Evolutionary conservation across 1,139 yeast genomes (phyloP), one percentile per base, ranked within the genome.

Genomic region (Magnusiomyces ingens): DNA sequence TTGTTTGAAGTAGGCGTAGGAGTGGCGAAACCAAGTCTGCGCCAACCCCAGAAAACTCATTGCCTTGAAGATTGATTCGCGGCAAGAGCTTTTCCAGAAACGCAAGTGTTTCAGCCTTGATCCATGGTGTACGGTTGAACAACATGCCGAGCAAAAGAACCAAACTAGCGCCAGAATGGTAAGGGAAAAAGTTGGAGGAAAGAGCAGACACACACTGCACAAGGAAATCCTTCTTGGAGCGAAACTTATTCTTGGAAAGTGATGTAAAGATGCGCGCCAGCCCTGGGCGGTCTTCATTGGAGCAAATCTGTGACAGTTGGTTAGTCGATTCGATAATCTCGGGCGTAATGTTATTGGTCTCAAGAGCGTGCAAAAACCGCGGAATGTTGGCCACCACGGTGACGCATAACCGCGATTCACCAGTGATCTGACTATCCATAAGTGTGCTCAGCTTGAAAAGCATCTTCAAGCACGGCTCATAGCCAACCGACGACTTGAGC

Each of bases 11-110:
- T 42, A 94, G 73, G 50, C 98, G 75, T 58, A 94, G 73, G 51
- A 94, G 73, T 0, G 99, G 99, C 1, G 96, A 85, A 3, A 94
- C 87, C 53, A 93, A 74, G 66, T 93, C 99, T 0, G 99, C 99
- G 4, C 99, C 99, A 48, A 90, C 85, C 1, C 95, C 95, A 43
- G 80, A 77, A 66, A 90, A 90, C 61, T 86, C 96, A 17, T 86
- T 89, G 50, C 85, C 74, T 51, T 81, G 81, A 55, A 91, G 74
- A 64, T 93, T 93, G 12, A 91, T 83, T 56, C 79, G 72, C 1
- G 96, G 94, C 60, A 94, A 79, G 11, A 93, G 69, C 49, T 81
- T 79, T 60, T 85, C 84, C 60, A 94, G 74, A 2, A 90, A 69
- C 49, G 81, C 84, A 81, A 94, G 76, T 0, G 94, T 81, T 67